Percentiles rank a stretch among this genome's conserved stretches.
These are phyloP conservation scores for Penicillium odoratum DNA, from an alignment of 495 filamentous ascomycete genomes.

Conservation along the genomic window DNA sequence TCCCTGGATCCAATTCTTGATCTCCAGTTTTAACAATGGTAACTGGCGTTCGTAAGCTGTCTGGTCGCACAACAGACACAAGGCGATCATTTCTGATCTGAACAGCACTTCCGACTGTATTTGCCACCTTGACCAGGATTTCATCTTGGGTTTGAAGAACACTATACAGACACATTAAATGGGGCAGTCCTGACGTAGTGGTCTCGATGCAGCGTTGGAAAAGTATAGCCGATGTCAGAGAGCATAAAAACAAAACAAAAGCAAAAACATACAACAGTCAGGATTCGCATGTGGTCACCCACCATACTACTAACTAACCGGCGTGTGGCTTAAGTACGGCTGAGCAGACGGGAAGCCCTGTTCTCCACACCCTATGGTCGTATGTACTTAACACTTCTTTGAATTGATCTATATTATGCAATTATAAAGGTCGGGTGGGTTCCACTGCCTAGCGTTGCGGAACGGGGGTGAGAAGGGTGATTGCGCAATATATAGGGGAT, in stretches of 20 bases:
- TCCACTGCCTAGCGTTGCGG: too few relatives aligned
- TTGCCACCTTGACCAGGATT: not conserved
- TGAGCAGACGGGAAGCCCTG: slow-evolving; percentile 52
- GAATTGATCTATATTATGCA: too few relatives aligned
- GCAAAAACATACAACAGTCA: slow-evolving; percentile 48
- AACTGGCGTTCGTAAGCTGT: slow-evolving; percentile 7
- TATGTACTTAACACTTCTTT: too few relatives aligned
- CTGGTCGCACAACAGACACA: slow-evolving; percentile 6
- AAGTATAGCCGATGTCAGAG: too few relatives aligned
- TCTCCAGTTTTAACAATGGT: slow-evolving; percentile 18
- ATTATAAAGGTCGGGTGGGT: too few relatives aligned
- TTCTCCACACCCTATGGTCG: slow-evolving; percentile 54
- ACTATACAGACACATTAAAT: too few relatives aligned
- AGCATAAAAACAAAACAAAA: slow-evolving; percentile 17
- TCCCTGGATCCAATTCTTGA: slow-evolving; percentile 15
- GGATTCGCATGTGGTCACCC: slow-evolving; percentile 54
- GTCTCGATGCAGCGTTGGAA: too few relatives aligned
- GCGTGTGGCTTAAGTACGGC: slow-evolving; percentile 54
- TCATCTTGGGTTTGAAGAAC: too few relatives aligned
- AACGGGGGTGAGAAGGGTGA: too few relatives aligned
- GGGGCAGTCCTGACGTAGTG: too few relatives aligned
- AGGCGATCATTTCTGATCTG: slow-evolving; percentile 3
- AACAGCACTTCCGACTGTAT: not conserved
- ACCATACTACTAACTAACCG: slow-evolving; percentile 52
- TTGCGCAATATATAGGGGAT: too few relatives aligned